Percentiles rank a stretch among this genome's conserved stretches.
Evolutionary conservation across 129 eudicot species (phyloP).

Genomic region (Sambucus nigra): DNA sequence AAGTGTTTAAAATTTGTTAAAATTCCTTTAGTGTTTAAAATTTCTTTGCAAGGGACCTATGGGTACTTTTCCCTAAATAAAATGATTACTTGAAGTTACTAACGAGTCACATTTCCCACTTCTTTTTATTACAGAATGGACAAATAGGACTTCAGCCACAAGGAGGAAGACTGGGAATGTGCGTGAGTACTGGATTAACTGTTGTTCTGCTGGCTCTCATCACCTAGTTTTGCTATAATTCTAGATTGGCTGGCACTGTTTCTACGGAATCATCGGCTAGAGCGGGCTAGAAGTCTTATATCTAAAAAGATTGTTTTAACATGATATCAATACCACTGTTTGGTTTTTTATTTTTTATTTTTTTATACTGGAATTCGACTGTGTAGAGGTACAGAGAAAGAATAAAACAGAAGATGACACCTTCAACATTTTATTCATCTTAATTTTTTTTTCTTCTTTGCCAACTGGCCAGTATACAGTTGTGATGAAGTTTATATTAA

Average conservation of each 20-base stretch:
- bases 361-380: no score
- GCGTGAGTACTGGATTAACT: slow-evolving; percentile 28
- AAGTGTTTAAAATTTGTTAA: no score
- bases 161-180: slow-evolving; percentile 29
- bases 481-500: background rate
- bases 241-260: no score
- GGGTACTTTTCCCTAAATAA: no score
- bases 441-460: background rate
- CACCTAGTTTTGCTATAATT: slow-evolving; percentile 10
- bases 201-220: slow-evolving; percentile 40
- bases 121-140: slow-evolving; percentile 44
- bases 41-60: no score
- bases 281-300: background rate
- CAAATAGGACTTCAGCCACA: slow-evolving; percentile 36
- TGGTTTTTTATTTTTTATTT: no score
- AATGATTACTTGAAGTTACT: no score
- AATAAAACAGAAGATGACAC: slow-evolving; percentile 3
- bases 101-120: slow-evolving; percentile 11
- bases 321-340: no score
- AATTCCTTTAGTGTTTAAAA: no score
- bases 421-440: background rate
- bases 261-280: no score
- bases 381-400: slow-evolving; percentile 17
- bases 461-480: slow-evolving; percentile 4
- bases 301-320: slow-evolving; percentile 5